These are phyloP conservation scores for Coemansia sp. DNA, from an alignment of 192 early-diverging fungal species.

Conservation along the genomic window DNA sequence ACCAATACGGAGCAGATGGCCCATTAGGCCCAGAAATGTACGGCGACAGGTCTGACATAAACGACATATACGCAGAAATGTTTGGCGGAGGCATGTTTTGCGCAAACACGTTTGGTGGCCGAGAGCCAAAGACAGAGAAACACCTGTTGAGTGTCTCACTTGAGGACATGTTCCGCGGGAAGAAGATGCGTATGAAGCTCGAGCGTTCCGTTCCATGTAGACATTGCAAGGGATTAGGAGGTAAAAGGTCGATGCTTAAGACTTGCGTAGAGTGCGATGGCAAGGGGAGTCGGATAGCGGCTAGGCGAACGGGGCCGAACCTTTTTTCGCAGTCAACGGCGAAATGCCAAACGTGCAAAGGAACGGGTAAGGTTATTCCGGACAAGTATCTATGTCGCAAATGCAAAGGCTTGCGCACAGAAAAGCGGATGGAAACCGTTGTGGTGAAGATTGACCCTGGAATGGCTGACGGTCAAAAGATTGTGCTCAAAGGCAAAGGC, in stretches of 20 bases:
- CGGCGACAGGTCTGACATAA: conserved; percentile 25
- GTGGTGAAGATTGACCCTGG: conserved; percentile 95
- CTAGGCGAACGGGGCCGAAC: conserved; percentile 41
- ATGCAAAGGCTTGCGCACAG: conserved; percentile 88
- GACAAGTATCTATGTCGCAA: conserved; percentile 90
- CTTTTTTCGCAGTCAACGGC: conserved; percentile 74
- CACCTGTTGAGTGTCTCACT: conserved; percentile 64
- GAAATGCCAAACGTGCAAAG: conserved; percentile 64
- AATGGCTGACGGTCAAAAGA: conserved; percentile 87
- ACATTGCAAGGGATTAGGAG: conserved; percentile 49
- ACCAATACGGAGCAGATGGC: conserved; percentile 65
- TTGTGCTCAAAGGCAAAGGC: conserved; percentile 89
- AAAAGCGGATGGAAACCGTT: conserved; percentile 85
- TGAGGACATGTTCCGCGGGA: conserved; percentile 77
- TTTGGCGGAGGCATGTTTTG: conserved; percentile 30
- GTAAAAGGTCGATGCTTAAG: conserved; percentile 32
- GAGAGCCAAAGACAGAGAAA: conserved; percentile 20
- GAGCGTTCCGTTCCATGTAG: conserved; percentile 47
- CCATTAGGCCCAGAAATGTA: conserved; percentile 51
- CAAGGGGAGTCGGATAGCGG: conserved; percentile 24
- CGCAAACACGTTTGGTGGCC: neutral
- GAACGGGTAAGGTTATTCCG: conserved; percentile 82
- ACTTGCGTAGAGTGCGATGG: conserved; percentile 52
- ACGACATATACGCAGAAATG: conserved; percentile 22
- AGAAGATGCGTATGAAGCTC: conserved; percentile 65